These are phyloP conservation scores for Hypocreales sp. DNA, from an alignment of 2,329 filamentous ascomycete genomes.

Conservation along the genomic window DNA sequence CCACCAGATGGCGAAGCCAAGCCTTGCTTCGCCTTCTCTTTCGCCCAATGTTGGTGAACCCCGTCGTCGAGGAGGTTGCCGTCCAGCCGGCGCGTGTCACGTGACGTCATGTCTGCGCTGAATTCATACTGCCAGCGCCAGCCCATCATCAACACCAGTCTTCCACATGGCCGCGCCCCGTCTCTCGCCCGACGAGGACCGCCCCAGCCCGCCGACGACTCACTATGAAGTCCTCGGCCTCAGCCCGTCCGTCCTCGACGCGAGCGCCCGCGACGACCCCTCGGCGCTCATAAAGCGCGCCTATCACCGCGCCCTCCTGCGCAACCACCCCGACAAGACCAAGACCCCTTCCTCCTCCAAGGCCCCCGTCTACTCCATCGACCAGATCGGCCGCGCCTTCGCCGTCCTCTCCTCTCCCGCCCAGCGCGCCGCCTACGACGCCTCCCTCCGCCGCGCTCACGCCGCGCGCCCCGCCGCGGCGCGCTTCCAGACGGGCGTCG, in stretches of 20 bases:
- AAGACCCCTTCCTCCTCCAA: slow-evolving; percentile 2
- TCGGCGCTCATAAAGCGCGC: slow-evolving; percentile 40
- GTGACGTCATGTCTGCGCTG: not conserved
- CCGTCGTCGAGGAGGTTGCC: no score
- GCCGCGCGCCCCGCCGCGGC: slow-evolving; percentile 6
- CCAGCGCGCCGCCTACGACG: slow-evolving; percentile 38
- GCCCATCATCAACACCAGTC: no score
- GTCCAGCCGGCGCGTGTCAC: no score
- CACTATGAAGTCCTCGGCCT: slow-evolving; percentile 48
- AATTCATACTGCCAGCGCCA: no score
- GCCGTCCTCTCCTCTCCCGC: slow-evolving; percentile 34
- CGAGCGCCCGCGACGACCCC: slow-evolving; percentile 20
- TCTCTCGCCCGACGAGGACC: slow-evolving; percentile 2
- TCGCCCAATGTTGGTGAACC: no score
- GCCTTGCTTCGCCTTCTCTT: no score
- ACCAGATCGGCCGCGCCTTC: slow-evolving; percentile 49
- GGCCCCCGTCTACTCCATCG: slow-evolving; percentile 31
- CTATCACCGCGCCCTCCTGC: slow-evolving; percentile 48
- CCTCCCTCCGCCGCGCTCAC: slow-evolving; percentile 23
- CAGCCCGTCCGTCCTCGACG: slow-evolving; percentile 29
- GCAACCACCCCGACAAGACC: slow-evolving; percentile 49
- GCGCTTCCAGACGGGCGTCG: slow-evolving; percentile 41
- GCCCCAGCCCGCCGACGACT: slow-evolving; percentile 19
- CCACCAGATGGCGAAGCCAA: slow-evolving; percentile 7
- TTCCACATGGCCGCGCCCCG: slow-evolving; percentile 2